Percentiles rank a stretch among this genome's conserved stretches.
Evolutionary conservation across 1,139 yeast genomes (phyloP).

Genomic region (Kodamaea plutei): DNA sequence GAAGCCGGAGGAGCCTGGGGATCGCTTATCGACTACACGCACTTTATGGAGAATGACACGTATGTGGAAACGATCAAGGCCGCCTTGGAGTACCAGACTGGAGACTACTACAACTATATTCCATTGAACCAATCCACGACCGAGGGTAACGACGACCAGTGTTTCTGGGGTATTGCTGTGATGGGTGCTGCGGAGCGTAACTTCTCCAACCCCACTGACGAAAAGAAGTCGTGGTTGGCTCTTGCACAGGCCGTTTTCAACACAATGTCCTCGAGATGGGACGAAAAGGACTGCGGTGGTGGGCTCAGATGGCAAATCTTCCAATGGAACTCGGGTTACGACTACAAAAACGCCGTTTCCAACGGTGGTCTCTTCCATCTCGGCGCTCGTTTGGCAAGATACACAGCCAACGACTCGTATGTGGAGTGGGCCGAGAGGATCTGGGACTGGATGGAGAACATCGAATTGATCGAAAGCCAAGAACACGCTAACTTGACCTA

Average conservation of each 20-base stretch:
- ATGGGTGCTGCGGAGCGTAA: constrained; percentile 82
- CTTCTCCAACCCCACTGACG: constrained; percentile 55
- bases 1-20: constrained; percentile 91
- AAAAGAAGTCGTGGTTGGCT: constrained; percentile 50
- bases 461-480: constrained; percentile 30
- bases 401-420: constrained; percentile 60
- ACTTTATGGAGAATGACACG: constrained; percentile 59
- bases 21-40: constrained; percentile 63
- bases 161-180: constrained; percentile 82
- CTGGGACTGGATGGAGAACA: constrained; percentile 64
- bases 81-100: constrained; percentile 64
- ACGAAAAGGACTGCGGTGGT: constrained; percentile 57
- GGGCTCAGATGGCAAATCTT: constrained; percentile 87
- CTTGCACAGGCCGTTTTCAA: constrained; percentile 74
- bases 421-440: constrained; percentile 60
- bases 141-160: constrained; percentile 93
- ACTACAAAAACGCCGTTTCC: constrained; percentile 74
- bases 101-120: constrained; percentile 62
- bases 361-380: constrained; percentile 75
- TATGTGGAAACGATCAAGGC: constrained; percentile 51
- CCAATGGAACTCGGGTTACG: constrained; percentile 71
- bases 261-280: constrained; percentile 78
- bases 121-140: constrained; percentile 72
- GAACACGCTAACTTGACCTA: constrained; percentile 31
- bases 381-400: constrained; percentile 75